Evolutionary conservation across 345 rosid species (phyloP).

Genomic region (Eucalyptus sp.): DNA sequence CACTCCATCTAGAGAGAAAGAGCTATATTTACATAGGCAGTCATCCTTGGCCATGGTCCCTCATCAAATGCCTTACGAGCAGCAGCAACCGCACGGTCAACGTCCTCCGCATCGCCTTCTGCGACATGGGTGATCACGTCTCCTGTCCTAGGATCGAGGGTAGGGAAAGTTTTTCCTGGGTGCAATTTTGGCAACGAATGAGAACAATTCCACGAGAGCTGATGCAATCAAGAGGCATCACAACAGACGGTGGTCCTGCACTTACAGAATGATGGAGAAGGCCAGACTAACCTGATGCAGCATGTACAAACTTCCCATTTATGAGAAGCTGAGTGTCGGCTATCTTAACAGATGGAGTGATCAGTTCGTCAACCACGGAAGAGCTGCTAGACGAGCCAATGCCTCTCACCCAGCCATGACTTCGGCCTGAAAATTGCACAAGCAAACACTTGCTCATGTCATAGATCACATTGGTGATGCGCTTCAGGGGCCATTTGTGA

Average conservation of each 20-base stretch:
- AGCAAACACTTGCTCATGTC: neutral
- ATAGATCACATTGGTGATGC: neutral
- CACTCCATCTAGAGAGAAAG: neutral
- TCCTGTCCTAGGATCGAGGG: slow-evolving; percentile 85
- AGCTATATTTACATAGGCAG: slow-evolving; percentile 52
- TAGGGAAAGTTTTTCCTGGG: slow-evolving; percentile 60
- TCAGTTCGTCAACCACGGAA: slow-evolving; percentile 36
- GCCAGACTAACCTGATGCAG: slow-evolving; percentile 60
- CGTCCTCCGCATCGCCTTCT: slow-evolving; percentile 84
- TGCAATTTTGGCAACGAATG: neutral
- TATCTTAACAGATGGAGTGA: slow-evolving; percentile 54
- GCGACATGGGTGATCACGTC: slow-evolving; percentile 79
- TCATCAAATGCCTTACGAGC: slow-evolving; percentile 96
- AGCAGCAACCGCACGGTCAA: slow-evolving; percentile 71
- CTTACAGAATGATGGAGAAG: too few species aligned
- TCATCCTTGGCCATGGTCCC: slow-evolving; percentile 97
- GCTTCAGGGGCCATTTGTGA: neutral
- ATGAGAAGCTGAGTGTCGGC: slow-evolving; percentile 56
- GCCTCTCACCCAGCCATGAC: slow-evolving; percentile 15
- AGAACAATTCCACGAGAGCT: neutral
- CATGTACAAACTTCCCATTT: slow-evolving; percentile 69
- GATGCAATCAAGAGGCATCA: neutral
- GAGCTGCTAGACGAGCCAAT: slow-evolving; percentile 33
- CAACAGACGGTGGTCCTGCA: neutral
- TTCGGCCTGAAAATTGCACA: slow-evolving; percentile 22